Evolutionary conservation across 192 early-diverging fungal genomes (phyloP), one percentile per base, ranked within the genome.

Genomic region (Backusella circina): DNA sequence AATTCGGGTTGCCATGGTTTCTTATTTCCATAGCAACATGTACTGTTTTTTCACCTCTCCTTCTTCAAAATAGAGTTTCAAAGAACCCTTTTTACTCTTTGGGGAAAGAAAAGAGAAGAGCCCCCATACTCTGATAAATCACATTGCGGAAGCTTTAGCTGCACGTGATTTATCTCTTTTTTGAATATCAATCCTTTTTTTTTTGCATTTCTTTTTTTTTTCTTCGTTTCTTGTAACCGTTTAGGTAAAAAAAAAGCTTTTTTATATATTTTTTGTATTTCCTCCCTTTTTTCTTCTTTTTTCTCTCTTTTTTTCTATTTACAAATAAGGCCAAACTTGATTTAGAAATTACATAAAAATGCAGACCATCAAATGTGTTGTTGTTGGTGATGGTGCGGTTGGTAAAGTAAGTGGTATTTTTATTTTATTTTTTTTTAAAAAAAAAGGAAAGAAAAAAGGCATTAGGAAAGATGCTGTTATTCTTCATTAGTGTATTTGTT

Each of bases 281-380:
- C 70, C 36, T 37, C 26, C 21, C 65, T 51, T 51, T 65, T 9
- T 65, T 65, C 13, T 57, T 33, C 21, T 31, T 64, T 73, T 64
- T 64, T 12, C 35, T 41, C 10, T 73, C 10, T 10, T 32, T 35
- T 23, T 64, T n/a, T 16, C 28, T 72, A 16, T 32, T 32, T 73
- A 65, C 28, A n/a, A 35, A 16, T 37, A 66, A 66, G 30, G 30
- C 26, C 16, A 28, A 23, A 18, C 26, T 30, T 33, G 15, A 66
- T 33, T 66, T 26, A 30, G n/a, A 66, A 28, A 66, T 32, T 66
- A 33, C 26, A 32, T 4, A 69, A 70, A 38, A 35, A 93, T 93
- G 93, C 93, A 93, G 77, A 92, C 91, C 51, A 93, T 94, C 74
- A 94, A 94, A 84, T 94, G 93, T 82, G 91, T 92, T 39, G 91